phyloP scores from a whole-genome alignment of 345 rosid species.

The Linum tenue region DNA sequence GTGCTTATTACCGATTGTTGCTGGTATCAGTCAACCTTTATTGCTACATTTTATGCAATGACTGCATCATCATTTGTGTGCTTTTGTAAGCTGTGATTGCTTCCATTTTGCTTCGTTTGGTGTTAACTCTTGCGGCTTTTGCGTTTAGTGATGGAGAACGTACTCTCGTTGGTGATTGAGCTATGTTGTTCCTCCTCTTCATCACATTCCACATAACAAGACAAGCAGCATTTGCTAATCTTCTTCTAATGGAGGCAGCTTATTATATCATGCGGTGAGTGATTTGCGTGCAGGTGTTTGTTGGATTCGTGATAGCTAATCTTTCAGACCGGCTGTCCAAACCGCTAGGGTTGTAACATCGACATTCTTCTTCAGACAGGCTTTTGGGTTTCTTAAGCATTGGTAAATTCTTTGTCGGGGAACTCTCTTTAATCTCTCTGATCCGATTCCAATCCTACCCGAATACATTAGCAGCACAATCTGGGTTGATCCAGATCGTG shows the following conservation, averaged over 20 bases:
- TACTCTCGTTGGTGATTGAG: conserved; percentile 87
- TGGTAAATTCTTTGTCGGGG: too few relatives aligned
- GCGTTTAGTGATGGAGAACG: conserved; percentile 74
- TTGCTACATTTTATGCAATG: conserved; percentile 14
- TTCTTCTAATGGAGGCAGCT: neutral
- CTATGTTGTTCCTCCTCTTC: too few relatives aligned
- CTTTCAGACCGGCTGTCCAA: conserved; percentile 64
- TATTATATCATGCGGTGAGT: neutral
- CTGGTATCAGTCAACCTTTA: too few relatives aligned
- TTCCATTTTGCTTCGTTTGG: conserved; percentile 20
- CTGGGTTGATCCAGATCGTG: too few relatives aligned
- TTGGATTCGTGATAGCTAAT: conserved; percentile 87
- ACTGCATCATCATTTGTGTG: conserved; percentile 21
- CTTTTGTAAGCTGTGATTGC: conserved; percentile 6
- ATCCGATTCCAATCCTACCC: too few relatives aligned
- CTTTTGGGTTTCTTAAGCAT: too few relatives aligned
- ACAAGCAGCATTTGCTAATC: neutral
- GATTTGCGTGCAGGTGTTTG: conserved; percentile 61
- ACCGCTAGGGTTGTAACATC: conserved; percentile 65
- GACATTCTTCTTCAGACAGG: too few relatives aligned
- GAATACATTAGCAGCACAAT: too few relatives aligned
- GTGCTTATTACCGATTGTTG: too few relatives aligned
- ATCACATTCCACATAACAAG: too few relatives aligned
- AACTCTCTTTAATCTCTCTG: too few relatives aligned
- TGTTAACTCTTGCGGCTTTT: conserved; percentile 47